A percentile compares a stretch with the other conserved stretches of the same genome.
Evolutionary conservation across 2,329 filamentous ascomycete genomes (phyloP).

Genomic region (Aspergillus aculeatinus): DNA sequence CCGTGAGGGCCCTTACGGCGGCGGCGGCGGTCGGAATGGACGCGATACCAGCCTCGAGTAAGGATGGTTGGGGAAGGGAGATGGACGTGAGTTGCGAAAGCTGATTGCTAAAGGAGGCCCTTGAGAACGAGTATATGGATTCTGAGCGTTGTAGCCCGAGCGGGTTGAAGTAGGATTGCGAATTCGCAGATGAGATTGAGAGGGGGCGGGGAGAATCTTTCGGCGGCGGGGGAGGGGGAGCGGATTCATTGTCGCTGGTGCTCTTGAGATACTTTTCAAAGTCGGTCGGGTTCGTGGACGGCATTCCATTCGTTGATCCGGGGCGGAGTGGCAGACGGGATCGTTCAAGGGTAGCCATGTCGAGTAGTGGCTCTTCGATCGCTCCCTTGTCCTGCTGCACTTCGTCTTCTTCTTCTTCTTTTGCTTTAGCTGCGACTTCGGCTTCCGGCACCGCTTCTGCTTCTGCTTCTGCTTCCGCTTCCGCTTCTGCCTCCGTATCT

Average conservation of each 20-base stretch:
- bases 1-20: conserved; percentile 79
- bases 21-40: conserved; percentile 80
- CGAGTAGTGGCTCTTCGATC: conserved; percentile 8
- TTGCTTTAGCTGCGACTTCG: neutral
- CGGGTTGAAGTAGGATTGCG: conserved; percentile 47
- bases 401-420: neutral
- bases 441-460: neutral
- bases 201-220: conserved; percentile 35
- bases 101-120: conserved; percentile 89
- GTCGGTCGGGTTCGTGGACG: conserved; percentile 34
- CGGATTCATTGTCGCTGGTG: conserved; percentile 33
- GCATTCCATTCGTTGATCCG: conserved; percentile 17
- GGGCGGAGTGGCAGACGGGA: conserved; percentile 23
- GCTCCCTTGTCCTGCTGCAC: neutral
- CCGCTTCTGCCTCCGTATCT: neutral
- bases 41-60: conserved; percentile 77
- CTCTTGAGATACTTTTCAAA: conserved; percentile 45
- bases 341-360: conserved; percentile 34
- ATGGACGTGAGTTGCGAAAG: conserved; percentile 89
- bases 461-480: neutral
- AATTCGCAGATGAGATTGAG: conserved; percentile 31
- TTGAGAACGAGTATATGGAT: conserved; percentile 90
- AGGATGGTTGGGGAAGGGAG: conserved; percentile 79
- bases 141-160: conserved; percentile 62
- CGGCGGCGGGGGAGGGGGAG: conserved; percentile 34